phyloP scores from a whole-genome alignment of 2,329 filamentous ascomycete species.

The Aspergillus piperis region DNA sequence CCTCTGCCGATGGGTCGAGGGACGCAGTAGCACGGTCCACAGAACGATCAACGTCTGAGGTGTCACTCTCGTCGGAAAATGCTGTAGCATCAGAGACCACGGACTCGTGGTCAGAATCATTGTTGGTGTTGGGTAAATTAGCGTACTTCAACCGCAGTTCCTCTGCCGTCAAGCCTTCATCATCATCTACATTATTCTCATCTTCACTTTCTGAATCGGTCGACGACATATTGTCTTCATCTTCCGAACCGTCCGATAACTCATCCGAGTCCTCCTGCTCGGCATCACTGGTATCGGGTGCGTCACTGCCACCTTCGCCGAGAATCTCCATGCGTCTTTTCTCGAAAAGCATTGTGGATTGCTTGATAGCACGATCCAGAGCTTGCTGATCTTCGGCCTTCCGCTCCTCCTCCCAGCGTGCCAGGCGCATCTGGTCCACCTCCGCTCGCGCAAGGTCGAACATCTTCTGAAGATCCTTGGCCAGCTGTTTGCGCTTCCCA shows the following conservation, averaged over 20 bases:
- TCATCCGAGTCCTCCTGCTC: constrained; percentile 32
- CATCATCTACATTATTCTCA: constrained; percentile 41
- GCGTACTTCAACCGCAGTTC: constrained; percentile 52
- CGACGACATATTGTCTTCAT: constrained; percentile 54
- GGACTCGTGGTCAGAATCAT: constrained; percentile 27
- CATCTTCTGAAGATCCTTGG: constrained; percentile 63
- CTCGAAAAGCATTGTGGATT: constrained; percentile 53
- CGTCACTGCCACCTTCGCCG: constrained; percentile 64
- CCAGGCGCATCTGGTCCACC: constrained; percentile 58
- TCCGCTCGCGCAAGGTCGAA: constrained; percentile 62
- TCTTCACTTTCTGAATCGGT: constrained; percentile 47
- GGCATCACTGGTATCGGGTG: constrained; percentile 67
- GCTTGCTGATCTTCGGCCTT: constrained; percentile 55
- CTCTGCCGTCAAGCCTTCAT: constrained; percentile 50
- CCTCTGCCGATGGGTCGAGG: constrained; percentile 29
- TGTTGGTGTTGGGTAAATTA: constrained; percentile 35
- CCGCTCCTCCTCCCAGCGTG: constrained; percentile 61
- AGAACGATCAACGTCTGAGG: constrained; percentile 21
- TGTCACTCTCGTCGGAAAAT: constrained; percentile 23
- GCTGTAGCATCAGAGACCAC: constrained; percentile 24
- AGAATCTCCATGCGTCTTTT: constrained; percentile 46
- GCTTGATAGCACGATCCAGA: constrained; percentile 54
- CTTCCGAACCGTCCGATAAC: constrained; percentile 60
- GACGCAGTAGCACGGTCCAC: constrained; percentile 25
- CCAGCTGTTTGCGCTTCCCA: constrained; percentile 70